These are phyloP conservation scores for Platanus orientalis DNA, from an alignment of 164 flowering plant genomes.

Conservation along the genomic window DNA sequence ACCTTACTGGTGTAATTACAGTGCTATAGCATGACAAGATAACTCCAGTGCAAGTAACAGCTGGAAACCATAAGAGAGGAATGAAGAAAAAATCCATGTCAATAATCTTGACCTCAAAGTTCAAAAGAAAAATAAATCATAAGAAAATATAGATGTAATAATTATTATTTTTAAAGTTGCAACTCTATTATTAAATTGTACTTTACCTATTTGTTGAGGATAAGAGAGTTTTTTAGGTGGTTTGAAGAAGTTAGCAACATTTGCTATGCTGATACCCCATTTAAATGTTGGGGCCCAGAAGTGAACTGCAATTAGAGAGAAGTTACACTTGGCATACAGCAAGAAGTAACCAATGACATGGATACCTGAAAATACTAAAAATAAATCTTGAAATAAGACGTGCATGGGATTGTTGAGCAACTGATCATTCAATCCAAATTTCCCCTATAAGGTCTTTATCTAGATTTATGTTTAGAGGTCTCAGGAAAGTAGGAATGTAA, in stretches of 20 bases:
- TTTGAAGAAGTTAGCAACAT: slow-evolving; percentile 64
- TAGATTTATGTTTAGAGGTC: background rate
- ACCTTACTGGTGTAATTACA: slow-evolving; percentile 75
- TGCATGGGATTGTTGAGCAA: background rate
- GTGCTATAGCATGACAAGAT: slow-evolving; percentile 83
- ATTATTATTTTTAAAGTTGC: too few relatives aligned
- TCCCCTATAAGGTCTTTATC: background rate
- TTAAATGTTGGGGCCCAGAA: slow-evolving; percentile 93
- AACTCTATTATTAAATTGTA: background rate
- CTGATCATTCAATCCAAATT: background rate
- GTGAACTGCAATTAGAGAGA: slow-evolving; percentile 55
- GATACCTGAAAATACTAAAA: background rate
- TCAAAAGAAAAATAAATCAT: background rate
- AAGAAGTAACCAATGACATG: background rate
- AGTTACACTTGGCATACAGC: background rate
- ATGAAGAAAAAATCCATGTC: slow-evolving; percentile 1
- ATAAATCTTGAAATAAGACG: background rate
- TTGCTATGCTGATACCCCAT: slow-evolving; percentile 88
- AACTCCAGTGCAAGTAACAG: slow-evolving; percentile 54
- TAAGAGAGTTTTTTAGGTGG: slow-evolving; percentile 67
- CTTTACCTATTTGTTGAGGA: slow-evolving; percentile 71
- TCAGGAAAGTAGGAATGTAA: background rate
- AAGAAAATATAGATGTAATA: too few relatives aligned
- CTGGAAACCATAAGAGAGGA: slow-evolving; percentile 27
- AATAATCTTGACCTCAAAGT: slow-evolving; percentile 5